Evolutionary conservation across 2,329 filamentous ascomycete species (phyloP), one percentile per base, ranked within the genome.

Genomic region (Trichoderma semiorbis): DNA sequence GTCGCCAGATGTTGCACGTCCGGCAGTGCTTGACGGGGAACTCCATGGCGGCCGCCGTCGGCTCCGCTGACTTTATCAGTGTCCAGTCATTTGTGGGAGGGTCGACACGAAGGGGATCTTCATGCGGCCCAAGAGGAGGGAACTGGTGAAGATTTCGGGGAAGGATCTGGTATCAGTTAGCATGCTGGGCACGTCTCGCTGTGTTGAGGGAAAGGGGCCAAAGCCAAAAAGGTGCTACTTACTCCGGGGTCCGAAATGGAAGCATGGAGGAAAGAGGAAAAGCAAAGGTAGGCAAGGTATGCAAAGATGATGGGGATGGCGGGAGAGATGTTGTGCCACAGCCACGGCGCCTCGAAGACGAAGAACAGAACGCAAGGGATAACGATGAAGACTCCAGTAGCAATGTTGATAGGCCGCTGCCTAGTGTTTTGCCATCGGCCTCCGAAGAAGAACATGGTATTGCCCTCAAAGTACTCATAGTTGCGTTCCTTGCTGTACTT

Each of bases 11-110:
- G 78, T 94, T 94, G 85, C 96, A 99, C 21, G 95, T 97, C 79
- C 95, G 95, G 88, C 96, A 99, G 83, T 97, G 98, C 83, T 99
- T 98, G 73, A 95, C 95, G 0, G 96, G 96, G 2, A 99, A 95
- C 80, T 99, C 96, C 93, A 99, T 98, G 7, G 95, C 95, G 10
- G 94, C 92, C 36, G 93, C 92, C 11, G 89, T 85, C 53, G 85
- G 90, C 72, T 91, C 91, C 47, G 92, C 89, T 11, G 94, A 93
- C 78, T 95, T 93, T 76, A 98, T 93, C 84, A 97, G 89, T 8
- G 93, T 92, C 96, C 96, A 99, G 80, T 97, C 94, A 66, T 93
- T 98, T 7, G 92, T 96, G 1, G 94, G 90, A 21, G 95, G 95
- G 1, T 93, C 94, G 57, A 97, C 83, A 43, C 90, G 88, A 50